Conservation (phyloP, 805 yeast species). For the Jamesozyma jinghongensis region DNA sequence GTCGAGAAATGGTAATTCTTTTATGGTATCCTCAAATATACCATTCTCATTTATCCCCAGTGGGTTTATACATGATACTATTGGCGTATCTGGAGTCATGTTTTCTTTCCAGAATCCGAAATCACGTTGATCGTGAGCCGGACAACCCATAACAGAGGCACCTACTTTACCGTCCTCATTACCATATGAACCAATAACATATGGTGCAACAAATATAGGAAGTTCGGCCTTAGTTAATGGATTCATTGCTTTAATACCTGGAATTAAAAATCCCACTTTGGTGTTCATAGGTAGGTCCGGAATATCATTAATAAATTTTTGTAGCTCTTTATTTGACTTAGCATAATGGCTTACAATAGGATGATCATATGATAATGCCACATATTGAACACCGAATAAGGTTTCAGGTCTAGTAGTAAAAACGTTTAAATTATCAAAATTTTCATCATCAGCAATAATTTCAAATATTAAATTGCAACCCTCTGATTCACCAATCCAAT, state of each 20-base stretch:
- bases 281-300: constrained; percentile 38
- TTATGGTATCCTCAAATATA: background rate
- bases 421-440: constrained; percentile 34
- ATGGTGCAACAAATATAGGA: constrained; percentile 86
- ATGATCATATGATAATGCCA: constrained; percentile 71
- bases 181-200: constrained; percentile 77
- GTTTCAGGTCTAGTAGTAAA: constrained; percentile 93
- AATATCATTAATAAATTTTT: constrained; percentile 36
- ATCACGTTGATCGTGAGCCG: constrained; percentile 87
- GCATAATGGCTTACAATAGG: constrained; percentile 42
- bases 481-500: constrained; percentile 87
- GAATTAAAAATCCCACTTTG: constrained; percentile 51
- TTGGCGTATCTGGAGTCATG: constrained; percentile 35
- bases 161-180: constrained; percentile 22
- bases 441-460: constrained; percentile 22
- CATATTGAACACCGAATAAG: constrained; percentile 66
- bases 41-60: background rate
- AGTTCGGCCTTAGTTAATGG: constrained; percentile 47
- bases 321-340: constrained; percentile 33
- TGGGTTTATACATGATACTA: constrained; percentile 41
- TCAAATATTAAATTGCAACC: constrained; percentile 65
- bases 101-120: constrained; percentile 68
- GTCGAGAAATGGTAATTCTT: constrained; percentile 30
- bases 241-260: constrained; percentile 37
- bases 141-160: constrained; percentile 98